Evolutionary conservation across 2,329 filamentous ascomycete species (phyloP), one percentile per base, ranked within the genome.

Genomic region (Lachnellula willkommii): DNA sequence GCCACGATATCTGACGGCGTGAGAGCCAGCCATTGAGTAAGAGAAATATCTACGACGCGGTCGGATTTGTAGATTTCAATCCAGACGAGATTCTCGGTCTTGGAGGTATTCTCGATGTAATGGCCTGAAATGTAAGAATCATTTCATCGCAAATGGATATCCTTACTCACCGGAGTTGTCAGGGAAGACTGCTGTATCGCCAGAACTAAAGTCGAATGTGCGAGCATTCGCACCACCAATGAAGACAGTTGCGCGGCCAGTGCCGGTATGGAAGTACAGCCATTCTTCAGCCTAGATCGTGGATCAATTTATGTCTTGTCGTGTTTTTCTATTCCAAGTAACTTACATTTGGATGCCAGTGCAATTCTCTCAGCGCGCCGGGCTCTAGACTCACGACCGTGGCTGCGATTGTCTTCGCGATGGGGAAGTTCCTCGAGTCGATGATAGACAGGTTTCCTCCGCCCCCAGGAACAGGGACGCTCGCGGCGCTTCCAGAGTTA

Each of bases 11-110:
- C 79, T 0, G 79, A 73, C 0, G 85, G 85, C 0, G 85, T 88
- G 50, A 88, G 71, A 1, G 84, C 85, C 40, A 89, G 73, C 85
- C 85, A 89, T 68, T 89, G 85, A 0, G 80, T 83, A 45, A 88
- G 69, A 0, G 81, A 78, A 59, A 89, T 84, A 65, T 89, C 85
- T 0, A 79, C 81, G 1, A 88, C 83, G 2, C 79, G 77, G 59
- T 88, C 83, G 43, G 79, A 81, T 72, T 85, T 87, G 74, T 86
- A 88, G 17, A 88, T 79, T 67, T 88, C 85, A 32, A 88, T 79
- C 80, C 82, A 88, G 4, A 84, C 75, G 3, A 89, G 73, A 50
- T 85, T 81, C 58, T 87, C 81, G 0, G 77, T 81, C 1, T 82
- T 73, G 0, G 81, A 85, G 0, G 79, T 84, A 67, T 88, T 89